phyloP scores from a whole-genome alignment of 148 eudicot genomes.

The Cornus florida region DNA sequence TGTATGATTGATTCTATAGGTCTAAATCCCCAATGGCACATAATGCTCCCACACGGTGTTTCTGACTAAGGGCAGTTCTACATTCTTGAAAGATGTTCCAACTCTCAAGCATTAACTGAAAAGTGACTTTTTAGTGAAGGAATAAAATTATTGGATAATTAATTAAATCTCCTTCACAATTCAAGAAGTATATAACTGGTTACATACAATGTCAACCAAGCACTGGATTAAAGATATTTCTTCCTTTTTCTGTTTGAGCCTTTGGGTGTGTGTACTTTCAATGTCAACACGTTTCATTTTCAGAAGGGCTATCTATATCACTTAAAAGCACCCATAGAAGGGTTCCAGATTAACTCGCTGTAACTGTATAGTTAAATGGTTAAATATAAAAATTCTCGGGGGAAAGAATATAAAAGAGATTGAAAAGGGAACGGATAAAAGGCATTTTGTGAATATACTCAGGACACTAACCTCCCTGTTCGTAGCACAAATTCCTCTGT shows the following conservation, averaged over 20 bases:
- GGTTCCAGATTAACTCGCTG: neutral
- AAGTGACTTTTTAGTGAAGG: neutral
- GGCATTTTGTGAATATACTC: slow-evolving; percentile 20
- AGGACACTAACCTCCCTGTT: slow-evolving; percentile 77
- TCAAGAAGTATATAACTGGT: too few relatives aligned
- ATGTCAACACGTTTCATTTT: neutral
- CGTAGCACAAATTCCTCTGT: slow-evolving; percentile 90
- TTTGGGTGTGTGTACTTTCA: neutral
- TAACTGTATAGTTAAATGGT: neutral
- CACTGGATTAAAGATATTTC: neutral
- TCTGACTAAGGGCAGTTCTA: neutral
- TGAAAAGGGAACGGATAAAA: neutral
- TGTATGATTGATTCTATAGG: neutral
- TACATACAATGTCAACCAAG: neutral
- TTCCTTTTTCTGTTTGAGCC: neutral
- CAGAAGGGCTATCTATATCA: neutral
- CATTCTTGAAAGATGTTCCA: neutral
- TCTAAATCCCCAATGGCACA: neutral
- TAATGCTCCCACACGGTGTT: neutral
- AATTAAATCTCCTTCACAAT: neutral
- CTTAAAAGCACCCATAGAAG: neutral
- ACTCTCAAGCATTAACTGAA: neutral
- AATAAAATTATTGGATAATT: neutral
- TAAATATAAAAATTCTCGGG: neutral
- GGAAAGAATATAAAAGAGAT: neutral